Percentiles rank a stretch among this genome's conserved stretches.
Conservation (phyloP, 2,329 filamentous ascomycete species). For the Xylaria sp. region DNA sequence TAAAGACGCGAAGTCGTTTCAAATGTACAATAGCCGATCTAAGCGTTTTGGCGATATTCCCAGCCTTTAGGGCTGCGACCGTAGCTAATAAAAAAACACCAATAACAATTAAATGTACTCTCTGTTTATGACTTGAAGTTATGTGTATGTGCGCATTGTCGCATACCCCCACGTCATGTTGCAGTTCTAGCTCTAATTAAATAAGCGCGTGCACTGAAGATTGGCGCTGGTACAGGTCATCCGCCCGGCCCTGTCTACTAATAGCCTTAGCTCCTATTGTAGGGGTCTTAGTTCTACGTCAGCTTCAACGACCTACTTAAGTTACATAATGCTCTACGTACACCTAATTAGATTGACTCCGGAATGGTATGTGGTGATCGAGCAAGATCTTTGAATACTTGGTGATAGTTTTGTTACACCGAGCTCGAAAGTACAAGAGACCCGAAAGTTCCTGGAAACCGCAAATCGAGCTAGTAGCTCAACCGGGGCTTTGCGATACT, state of each 20-base stretch:
- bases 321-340: not conserved
- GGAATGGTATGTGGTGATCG: not conserved
- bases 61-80: not conserved
- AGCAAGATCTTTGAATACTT: conserved; percentile 1
- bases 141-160: not conserved
- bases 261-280: not conserved
- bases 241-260: not conserved
- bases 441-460: not conserved
- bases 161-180: conserved; percentile 44
- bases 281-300: conserved; percentile 21
- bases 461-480: conserved; percentile 14
- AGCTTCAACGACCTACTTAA: conserved; percentile 13
- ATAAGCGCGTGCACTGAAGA: not conserved
- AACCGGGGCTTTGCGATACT: conserved; percentile 16
- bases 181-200: conserved; percentile 38
- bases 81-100: not conserved
- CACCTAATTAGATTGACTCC: not conserved
- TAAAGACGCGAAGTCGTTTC: not conserved
- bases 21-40: not conserved
- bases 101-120: not conserved
- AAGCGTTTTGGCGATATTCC: not conserved
- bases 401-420: not conserved
- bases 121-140: not conserved
- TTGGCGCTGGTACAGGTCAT: conserved; percentile 33
- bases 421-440: not conserved